Evolutionary conservation across 2,329 filamentous ascomycete species (phyloP).

Genomic region (Clonostachys byssicola): DNA sequence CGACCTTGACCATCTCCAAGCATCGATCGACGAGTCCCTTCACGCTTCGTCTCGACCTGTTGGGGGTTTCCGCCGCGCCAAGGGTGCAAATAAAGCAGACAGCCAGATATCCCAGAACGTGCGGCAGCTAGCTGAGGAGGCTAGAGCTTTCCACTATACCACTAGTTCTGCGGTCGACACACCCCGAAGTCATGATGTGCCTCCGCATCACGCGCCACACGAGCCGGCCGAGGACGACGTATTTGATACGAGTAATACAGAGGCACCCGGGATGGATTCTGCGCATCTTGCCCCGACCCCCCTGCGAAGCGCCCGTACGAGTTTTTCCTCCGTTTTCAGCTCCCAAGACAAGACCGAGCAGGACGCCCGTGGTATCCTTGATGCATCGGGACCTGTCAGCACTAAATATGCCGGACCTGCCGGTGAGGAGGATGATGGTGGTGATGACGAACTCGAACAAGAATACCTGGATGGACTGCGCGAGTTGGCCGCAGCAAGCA

Average conservation of each 20-base stretch:
- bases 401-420: background rate
- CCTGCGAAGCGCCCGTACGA: no score
- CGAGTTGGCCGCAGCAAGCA: slow-evolving; percentile 13
- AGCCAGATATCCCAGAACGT: slow-evolving; percentile 6
- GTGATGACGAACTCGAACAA: slow-evolving; percentile 7
- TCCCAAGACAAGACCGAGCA: background rate
- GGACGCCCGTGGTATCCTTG: background rate
- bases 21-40: slow-evolving; percentile 9
- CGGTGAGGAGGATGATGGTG: background rate
- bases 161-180: slow-evolving; percentile 13
- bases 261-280: no score
- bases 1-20: slow-evolving; percentile 9
- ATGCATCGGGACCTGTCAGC: background rate
- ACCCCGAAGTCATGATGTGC: slow-evolving; percentile 1
- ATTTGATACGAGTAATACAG: no score
- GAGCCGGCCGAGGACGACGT: background rate
- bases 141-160: slow-evolving; percentile 13
- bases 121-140: slow-evolving; percentile 12
- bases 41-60: slow-evolving; percentile 6
- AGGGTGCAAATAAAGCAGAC: background rate
- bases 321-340: background rate
- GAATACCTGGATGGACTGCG: slow-evolving; percentile 11
- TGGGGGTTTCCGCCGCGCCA: slow-evolving; percentile 4
- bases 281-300: no score
- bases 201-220: background rate